Conservation (phyloP, 2,329 filamentous ascomycete genomes). For the Colletotrichum echinochloae region DNA sequence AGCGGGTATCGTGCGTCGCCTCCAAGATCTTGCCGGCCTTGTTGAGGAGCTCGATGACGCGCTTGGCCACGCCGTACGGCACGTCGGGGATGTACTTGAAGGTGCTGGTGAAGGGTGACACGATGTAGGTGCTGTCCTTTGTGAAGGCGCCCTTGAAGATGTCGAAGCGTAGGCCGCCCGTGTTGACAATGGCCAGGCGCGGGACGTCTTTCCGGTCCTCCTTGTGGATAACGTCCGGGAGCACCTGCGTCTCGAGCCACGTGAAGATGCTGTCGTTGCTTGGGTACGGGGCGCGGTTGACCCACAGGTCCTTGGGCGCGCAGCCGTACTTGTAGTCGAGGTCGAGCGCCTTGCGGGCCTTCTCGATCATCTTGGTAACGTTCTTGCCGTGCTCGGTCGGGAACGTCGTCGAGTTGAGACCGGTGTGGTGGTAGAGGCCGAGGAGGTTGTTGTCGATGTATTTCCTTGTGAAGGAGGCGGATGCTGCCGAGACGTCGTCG, state of each 20-base stretch:
- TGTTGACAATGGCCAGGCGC: constrained; percentile 84
- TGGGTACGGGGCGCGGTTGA: constrained; percentile 81
- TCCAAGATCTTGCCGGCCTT: constrained; percentile 63
- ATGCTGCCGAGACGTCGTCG: constrained; percentile 46
- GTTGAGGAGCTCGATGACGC: constrained; percentile 73
- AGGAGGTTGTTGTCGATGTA: constrained; percentile 96
- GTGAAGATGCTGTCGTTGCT: constrained; percentile 81
- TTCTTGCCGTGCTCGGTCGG: constrained; percentile 79
- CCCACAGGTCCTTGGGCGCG: constrained; percentile 83
- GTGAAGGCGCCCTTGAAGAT: constrained; percentile 95
- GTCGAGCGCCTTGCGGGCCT: constrained; percentile 76
- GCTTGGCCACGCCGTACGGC: constrained; percentile 79
- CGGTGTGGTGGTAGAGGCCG: constrained; percentile 85
- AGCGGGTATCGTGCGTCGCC: constrained; percentile 55
- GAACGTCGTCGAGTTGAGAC: constrained; percentile 78
- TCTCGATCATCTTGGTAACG: constrained; percentile 76
- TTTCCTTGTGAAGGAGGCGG: constrained; percentile 75
- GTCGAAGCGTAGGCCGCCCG: constrained; percentile 92
- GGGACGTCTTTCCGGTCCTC: constrained; percentile 69
- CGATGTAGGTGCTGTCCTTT: constrained; percentile 83
- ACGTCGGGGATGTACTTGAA: constrained; percentile 85
- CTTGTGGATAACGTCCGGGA: constrained; percentile 75
- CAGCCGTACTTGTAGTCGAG: constrained; percentile 86
- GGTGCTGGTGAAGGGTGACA: constrained; percentile 88
- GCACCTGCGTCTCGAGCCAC: constrained; percentile 80